A percentile compares a stretch with the other conserved stretches of the same genome.
Conservation (phyloP, 495 filamentous ascomycete genomes). For the Neurospora terricola region DNA sequence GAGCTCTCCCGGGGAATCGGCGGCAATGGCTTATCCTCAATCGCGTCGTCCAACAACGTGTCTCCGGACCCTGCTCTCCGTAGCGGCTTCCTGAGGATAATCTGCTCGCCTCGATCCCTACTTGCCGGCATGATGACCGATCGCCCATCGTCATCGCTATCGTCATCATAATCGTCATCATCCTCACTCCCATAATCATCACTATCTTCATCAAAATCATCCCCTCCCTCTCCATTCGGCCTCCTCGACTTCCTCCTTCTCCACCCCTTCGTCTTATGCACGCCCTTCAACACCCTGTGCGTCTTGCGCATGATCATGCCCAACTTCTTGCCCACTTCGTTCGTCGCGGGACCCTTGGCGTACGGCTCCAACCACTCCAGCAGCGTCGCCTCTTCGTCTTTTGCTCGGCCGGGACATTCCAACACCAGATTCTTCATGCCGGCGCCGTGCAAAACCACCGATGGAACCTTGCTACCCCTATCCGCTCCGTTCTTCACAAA, state of each 20-base stretch:
- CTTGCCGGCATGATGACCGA: neutral
- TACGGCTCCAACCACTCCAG: neutral
- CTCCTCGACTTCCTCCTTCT: neutral
- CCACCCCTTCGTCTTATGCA: neutral
- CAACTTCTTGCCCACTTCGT: neutral
- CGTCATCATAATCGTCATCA: neutral
- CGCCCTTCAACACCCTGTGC: neutral
- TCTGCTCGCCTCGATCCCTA: neutral
- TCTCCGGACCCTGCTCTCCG: neutral
- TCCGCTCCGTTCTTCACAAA: neutral
- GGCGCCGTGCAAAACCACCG: neutral
- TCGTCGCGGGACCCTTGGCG: neutral
- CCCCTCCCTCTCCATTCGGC: neutral
- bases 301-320: neutral
- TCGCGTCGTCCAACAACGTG: neutral
- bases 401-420: neutral
- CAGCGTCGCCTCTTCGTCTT: neutral
- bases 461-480: neutral
- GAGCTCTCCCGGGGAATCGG: neutral
- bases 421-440: neutral
- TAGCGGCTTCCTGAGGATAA: neutral
- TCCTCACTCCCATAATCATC: neutral
- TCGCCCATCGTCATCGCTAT: neutral
- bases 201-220: neutral
- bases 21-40: neutral